Base-by-base conservation (phyloP, 1,139 yeast genomes). In the Geotrichum reessii region DNA sequence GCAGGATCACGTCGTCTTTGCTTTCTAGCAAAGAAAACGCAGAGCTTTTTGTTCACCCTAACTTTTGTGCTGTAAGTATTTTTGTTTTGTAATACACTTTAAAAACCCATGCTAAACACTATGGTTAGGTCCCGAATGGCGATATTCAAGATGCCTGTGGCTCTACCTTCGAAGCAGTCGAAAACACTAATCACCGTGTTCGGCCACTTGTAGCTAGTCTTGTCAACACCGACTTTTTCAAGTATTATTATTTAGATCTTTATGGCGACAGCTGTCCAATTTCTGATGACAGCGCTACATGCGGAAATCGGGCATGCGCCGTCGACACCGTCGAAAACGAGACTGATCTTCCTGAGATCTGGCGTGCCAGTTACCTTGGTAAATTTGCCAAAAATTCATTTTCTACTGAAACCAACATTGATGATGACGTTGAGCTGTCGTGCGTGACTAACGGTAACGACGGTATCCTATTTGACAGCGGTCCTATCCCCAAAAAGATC, bases 271-370 rank as follows among this genome's bases (percentile, higher is more conserved):
- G 84, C 70, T 95, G 99, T 72, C 92, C 95, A 47, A 87, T 95
- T 87, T 82, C 84, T 60, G 87, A 85, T 65, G 88, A 83, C 66
- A 86, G 81, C 66, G 87, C 85, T 28, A 84, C 91, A 71, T 95
- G 99, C 72, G 92, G 95, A 65, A 91, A 95, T 68, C 81, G 91
- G 64, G 89, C 92, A 57, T 95, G 99, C 74, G 96, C 97, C 1
- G 95, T 95, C 37, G 97, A 93, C 71, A 81, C 87, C 25, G 71
- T 80, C 50, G 81, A 81, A 61, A 81, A 82, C 67, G 81, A 72
- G 56, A 9, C 71, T 56, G 83, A 82, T 44, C 78, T 89, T 54
- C 88, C 90, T 37, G 88, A 87, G 61, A 78, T 81, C 58, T 82
- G 90, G 80, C 82, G 86, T 63, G 90, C 96, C 0, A 85, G 85